Evolutionary conservation across 352 stramenopile species (phyloP), one percentile per base, ranked within the genome.

Genomic region (Phytophthora citrophthora): DNA sequence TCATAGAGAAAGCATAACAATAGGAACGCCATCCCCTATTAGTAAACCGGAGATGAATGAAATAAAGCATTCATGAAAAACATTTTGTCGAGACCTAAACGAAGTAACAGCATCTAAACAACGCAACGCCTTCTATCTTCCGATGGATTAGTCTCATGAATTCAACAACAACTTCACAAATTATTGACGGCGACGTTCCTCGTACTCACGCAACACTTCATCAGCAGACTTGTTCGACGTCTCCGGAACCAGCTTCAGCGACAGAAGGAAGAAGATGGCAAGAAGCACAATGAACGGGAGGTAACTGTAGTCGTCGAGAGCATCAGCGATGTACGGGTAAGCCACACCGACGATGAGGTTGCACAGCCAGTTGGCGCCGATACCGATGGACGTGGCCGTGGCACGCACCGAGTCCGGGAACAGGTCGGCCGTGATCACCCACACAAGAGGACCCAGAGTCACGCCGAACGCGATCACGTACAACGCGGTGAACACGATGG

Each of bases 241-340:
- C 61, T 90, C 81, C 15, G 79, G 81, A 5, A 90, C 54, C 20
- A 64, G 47, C 36, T 70, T 70, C 24, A 68, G 56, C 46, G 74
- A 66, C 51, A 81, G 76, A 9, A 71, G 2, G 48, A 64, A 76
- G 64, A 81, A 81, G 16, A 85, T 16, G 16, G 60, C 66, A 16
- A 88, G 54, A n/a, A 71, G 60, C 2, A 64, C 55, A n/a, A 88
- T 54, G 66, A 86, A 84, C n/a, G 76, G 68, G n/a, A 87, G 3
- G 36, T 84, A 83, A 15, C 58, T 64, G 7, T 73, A 72, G 70
- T 82, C 64, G 12, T 64, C 48, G 5, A 83, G 61, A 2, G 59
- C 75, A 29, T 72, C 68, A 5, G 71, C 54, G 27, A 83, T 70
- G 63, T 81, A 86, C 39, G 79, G 81, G 52, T 78, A 90, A 13